Conservation (phyloP, 1,284 basidiomycete species). For the Leccinum brunneo-olivaceum region DNA sequence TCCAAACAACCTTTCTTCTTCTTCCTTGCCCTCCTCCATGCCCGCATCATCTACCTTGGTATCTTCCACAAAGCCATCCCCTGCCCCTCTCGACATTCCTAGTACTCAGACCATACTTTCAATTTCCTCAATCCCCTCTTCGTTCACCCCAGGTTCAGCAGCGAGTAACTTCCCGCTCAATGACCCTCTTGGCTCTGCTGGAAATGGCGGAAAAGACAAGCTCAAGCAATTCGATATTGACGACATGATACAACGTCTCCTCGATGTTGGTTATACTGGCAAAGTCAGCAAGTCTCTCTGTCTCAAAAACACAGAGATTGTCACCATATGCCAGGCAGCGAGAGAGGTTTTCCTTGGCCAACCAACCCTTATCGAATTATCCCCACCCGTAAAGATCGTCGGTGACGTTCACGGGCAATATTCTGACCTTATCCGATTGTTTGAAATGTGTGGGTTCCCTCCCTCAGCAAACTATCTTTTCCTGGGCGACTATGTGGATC, state of each 20-base stretch:
- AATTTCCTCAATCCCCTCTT: conserved; percentile 37
- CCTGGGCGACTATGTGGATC: conserved; percentile 97
- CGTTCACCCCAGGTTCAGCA: conserved; percentile 42
- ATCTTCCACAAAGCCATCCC: conserved; percentile 35
- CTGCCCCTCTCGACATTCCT: conserved; percentile 69
- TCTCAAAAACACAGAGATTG: conserved; percentile 96
- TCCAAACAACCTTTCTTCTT: conserved; percentile 27
- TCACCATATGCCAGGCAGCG: conserved; percentile 92
- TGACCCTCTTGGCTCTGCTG: conserved; percentile 30
- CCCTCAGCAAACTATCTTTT: conserved; percentile 98
- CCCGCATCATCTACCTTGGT: conserved; percentile 28
- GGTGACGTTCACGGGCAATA: conserved; percentile 99
- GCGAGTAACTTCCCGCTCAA: conserved; percentile 35
- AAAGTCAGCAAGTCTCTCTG: conserved; percentile 97
- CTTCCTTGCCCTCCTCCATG: conserved; percentile 22
- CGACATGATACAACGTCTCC: conserved; percentile 94
- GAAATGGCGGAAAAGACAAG: conserved; percentile 51
- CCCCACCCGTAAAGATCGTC: conserved; percentile 98
- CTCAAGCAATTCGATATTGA: conserved; percentile 84
- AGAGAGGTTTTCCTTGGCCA: conserved; percentile 95
- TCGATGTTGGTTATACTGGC: conserved; percentile 96
- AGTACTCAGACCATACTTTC: conserved; percentile 68
- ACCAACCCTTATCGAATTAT: conserved; percentile 95
- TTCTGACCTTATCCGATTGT: conserved; percentile 94
- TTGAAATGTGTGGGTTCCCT: conserved; percentile 99